These are phyloP conservation scores for Stropharia rugosoannulata DNA, from an alignment of 768 basidiomycete species.

Conservation along the genomic window DNA sequence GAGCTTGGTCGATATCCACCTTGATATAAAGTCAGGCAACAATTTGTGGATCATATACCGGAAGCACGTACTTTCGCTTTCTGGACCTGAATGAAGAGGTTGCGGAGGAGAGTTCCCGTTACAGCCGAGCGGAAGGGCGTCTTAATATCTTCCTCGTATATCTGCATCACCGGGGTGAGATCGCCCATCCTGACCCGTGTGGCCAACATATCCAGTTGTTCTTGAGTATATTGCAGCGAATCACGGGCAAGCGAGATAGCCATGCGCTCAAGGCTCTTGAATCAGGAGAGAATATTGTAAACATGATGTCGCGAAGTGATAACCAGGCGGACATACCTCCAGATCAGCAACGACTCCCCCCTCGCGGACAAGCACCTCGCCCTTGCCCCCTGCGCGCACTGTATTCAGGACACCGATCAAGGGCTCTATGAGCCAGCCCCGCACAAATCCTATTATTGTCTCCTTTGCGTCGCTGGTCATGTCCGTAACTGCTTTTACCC, in stretches of 20 bases:
- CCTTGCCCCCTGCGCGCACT: constrained; percentile 76
- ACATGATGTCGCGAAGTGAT: not conserved
- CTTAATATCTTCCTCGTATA: constrained; percentile 93
- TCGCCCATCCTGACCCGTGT: constrained; percentile 74
- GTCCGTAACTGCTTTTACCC: constrained; percentile 43
- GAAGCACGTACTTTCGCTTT: constrained; percentile 76
- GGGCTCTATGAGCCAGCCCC: constrained; percentile 86
- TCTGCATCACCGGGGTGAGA: constrained; percentile 78
- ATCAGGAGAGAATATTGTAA: not conserved
- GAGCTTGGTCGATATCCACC: constrained; percentile 91
- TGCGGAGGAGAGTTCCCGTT: constrained; percentile 76
- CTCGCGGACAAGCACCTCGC: constrained; percentile 70
- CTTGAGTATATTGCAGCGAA: constrained; percentile 61
- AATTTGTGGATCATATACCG: not conserved
- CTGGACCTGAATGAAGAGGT: constrained; percentile 89
- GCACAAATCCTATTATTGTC: constrained; percentile 71
- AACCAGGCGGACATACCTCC: constrained; percentile 47
- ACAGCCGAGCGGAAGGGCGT: constrained; percentile 82
- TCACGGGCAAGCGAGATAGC: constrained; percentile 82
- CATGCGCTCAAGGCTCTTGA: constrained; percentile 91
- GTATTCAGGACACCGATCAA: constrained; percentile 81
- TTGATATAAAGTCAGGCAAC: constrained; percentile 23
- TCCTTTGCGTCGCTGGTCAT: constrained; percentile 59
- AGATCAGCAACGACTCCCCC: constrained; percentile 87
- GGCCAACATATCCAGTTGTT: constrained; percentile 66